A percentile compares a stretch with the other conserved stretches of the same genome.
Evolutionary conservation across 345 rosid genomes (phyloP).

Genomic region (Populus alba): DNA sequence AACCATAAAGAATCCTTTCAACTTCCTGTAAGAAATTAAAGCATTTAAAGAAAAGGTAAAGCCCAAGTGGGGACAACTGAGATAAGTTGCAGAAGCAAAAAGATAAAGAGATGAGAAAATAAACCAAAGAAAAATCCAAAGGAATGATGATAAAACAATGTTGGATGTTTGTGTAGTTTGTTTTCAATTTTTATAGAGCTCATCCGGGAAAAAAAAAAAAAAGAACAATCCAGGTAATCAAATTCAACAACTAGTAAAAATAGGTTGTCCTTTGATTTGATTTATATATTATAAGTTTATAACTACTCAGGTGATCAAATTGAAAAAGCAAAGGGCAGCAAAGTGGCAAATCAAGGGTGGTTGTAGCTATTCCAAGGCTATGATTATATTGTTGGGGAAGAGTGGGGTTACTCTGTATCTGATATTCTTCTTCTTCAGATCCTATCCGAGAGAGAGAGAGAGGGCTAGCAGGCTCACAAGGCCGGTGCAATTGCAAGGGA

Average conservation of each 20-base stretch:
- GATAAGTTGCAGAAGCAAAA: constrained; percentile 21
- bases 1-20: not conserved
- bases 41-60: constrained; percentile 13
- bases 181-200: not conserved
- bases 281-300: too few relatives aligned
- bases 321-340: not conserved
- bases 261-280: not conserved
- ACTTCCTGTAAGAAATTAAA: constrained; percentile 5
- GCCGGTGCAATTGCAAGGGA: constrained; percentile 26
- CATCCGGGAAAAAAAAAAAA: too few relatives aligned
- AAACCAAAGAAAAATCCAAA: constrained; percentile 22
- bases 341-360: not conserved
- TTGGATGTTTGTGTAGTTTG: too few relatives aligned
- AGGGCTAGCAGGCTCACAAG: constrained; percentile 2
- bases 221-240: not conserved
- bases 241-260: not conserved
- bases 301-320: not conserved
- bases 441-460: constrained; percentile 32
- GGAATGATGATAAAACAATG: not conserved
- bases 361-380: not conserved
- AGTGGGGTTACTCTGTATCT: constrained; percentile 18
- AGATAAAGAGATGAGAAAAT: constrained; percentile 29
- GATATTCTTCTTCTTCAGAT: constrained; percentile 23
- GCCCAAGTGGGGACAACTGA: constrained; percentile 13
- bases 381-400: not conserved